Evolutionary conservation across 352 stramenopile species (phyloP).

Genomic region (Thraustochytrium striatum): DNA sequence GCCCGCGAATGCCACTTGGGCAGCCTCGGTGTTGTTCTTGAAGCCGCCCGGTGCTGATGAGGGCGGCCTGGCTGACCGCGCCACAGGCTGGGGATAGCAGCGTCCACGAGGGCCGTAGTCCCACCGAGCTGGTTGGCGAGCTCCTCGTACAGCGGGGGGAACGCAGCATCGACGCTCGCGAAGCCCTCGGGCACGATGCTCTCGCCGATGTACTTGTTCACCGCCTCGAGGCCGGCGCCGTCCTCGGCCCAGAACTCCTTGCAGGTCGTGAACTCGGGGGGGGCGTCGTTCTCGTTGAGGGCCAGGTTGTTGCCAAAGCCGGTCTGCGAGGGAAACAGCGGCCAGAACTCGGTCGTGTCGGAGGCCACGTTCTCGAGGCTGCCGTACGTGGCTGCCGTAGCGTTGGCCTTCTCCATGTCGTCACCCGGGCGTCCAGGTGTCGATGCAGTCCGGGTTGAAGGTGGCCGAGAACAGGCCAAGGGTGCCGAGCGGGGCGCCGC

Average conservation of each 20-base stretch:
- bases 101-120: no score
- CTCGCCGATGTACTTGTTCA: neutral
- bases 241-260: conserved; percentile 15
- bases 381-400: neutral
- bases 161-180: neutral
- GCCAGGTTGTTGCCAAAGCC: neutral
- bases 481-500: neutral
- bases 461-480: conserved; percentile 36
- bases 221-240: neutral
- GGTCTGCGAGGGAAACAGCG: conserved; percentile 21
- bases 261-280: neutral
- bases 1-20: no score
- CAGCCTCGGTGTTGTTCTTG: no score
- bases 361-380: neutral
- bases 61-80: no score
- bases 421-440: neutral
- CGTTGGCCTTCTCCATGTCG: neutral
- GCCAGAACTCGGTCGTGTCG: conserved; percentile 11
- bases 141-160: conserved; percentile 1
- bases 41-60: no score
- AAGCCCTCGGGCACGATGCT: neutral
- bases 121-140: no score
- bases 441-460: conserved; percentile 31
- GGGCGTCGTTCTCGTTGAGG: neutral
- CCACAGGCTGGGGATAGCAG: no score